A percentile compares a stretch with the other conserved stretches of the same genome.
Evolutionary conservation across 2,329 filamentous ascomycete genomes (phyloP).

Genomic region (Xylariales sp.): DNA sequence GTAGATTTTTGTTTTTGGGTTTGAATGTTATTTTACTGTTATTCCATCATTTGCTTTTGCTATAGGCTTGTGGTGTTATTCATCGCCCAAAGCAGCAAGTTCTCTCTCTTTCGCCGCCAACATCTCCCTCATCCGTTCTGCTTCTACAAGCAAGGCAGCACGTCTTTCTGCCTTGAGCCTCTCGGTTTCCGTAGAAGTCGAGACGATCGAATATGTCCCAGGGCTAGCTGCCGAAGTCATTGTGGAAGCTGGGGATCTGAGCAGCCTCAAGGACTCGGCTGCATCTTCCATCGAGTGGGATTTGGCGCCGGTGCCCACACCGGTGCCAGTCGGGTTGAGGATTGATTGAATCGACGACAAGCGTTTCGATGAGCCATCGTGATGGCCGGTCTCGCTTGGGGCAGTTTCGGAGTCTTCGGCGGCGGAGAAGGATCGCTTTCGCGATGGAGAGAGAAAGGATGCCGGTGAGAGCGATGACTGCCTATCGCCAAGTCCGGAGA

Average conservation of each 20-base stretch:
- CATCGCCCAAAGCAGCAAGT: constrained; percentile 48
- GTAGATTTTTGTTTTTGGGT: background rate
- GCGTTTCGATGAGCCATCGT: constrained; percentile 55
- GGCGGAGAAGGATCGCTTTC: constrained; percentile 66
- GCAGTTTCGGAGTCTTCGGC: constrained; percentile 49
- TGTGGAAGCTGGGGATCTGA: constrained; percentile 38
- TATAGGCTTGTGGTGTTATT: background rate
- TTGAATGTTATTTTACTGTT: background rate
- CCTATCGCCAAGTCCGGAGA: constrained; percentile 40
- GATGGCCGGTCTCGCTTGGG: constrained; percentile 33
- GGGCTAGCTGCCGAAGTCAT: constrained; percentile 37
- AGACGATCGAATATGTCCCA: constrained; percentile 29
- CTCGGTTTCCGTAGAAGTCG: constrained; percentile 37
- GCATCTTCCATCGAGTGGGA: constrained; percentile 25
- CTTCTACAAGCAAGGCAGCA: constrained; percentile 64
- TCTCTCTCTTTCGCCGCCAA: constrained; percentile 72
- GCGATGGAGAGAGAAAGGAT: constrained; percentile 53
- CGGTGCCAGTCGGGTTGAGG: constrained; percentile 51
- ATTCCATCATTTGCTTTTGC: background rate
- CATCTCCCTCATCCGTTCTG: constrained; percentile 70
- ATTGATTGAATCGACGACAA: constrained; percentile 74
- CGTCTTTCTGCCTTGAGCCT: constrained; percentile 57
- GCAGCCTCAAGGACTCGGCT: constrained; percentile 35
- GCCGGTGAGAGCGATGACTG: constrained; percentile 57
- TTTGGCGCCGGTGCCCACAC: constrained; percentile 16